phyloP scores from a whole-genome alignment of 2,329 filamentous ascomycete genomes.

The Fusarium irregulare region DNA sequence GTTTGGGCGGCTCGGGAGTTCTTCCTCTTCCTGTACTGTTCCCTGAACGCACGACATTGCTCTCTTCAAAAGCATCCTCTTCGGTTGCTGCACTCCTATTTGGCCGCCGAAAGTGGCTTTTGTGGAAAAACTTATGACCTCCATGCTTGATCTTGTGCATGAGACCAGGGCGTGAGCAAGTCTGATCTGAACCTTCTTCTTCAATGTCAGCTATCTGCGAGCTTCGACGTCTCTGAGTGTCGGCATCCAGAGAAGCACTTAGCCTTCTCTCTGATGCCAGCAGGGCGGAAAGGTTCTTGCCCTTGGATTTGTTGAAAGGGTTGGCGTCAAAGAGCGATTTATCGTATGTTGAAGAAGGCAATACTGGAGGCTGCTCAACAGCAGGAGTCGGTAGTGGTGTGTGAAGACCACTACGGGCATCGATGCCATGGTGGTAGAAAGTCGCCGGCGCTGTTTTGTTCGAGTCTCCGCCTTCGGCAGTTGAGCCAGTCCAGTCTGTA shows the following conservation, averaged over 20 bases:
- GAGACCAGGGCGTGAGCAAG: conserved; percentile 41
- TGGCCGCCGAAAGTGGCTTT: conserved; percentile 33
- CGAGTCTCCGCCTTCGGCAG: conserved; percentile 30
- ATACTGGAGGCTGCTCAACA: conserved; percentile 16
- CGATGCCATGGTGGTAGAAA: conserved; percentile 48
- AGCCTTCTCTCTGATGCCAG: conserved; percentile 31
- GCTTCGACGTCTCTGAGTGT: conserved; percentile 45
- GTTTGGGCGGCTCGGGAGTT: conserved; percentile 29
- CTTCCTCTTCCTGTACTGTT: conserved; percentile 38
- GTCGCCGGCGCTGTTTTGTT: conserved; percentile 13
- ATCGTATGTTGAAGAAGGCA: conserved; percentile 20
- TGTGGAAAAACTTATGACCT: conserved; percentile 42
- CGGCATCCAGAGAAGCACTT: conserved; percentile 41
- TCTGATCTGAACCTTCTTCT: conserved; percentile 10
- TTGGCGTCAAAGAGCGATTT: conserved; percentile 39
- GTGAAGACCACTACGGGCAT: conserved; percentile 45
- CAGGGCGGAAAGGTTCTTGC: background rate
- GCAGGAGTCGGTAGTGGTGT: conserved; percentile 8
- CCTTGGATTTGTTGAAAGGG: conserved; percentile 36
- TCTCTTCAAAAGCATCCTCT: background rate
- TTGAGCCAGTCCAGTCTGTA: conserved; percentile 48
- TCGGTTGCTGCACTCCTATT: conserved; percentile 10
- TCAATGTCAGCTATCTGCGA: conserved; percentile 25
- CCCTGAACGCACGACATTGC: conserved; percentile 24
- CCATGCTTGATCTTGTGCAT: conserved; percentile 47